These are phyloP conservation scores for Calocybe gambosa DNA, from an alignment of 1,284 basidiomycete genomes.

Conservation along the genomic window DNA sequence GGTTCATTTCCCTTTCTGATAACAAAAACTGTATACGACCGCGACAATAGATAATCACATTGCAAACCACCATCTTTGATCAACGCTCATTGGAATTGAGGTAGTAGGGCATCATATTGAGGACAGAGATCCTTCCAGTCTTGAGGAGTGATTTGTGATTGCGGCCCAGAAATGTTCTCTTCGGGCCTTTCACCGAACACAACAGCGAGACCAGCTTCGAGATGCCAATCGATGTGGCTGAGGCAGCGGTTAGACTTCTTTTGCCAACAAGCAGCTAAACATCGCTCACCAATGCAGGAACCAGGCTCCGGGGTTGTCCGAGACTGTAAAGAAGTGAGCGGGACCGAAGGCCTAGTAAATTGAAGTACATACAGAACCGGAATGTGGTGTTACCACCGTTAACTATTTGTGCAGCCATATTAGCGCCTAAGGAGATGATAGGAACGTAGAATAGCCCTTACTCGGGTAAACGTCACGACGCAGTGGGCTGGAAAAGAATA, in stretches of 20 bases:
- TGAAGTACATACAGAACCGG: constrained; percentile 22
- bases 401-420: constrained; percentile 15
- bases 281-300: constrained; percentile 30
- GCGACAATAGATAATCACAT: too few relatives aligned
- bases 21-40: too few relatives aligned
- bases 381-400: constrained; percentile 30
- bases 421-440: neutral
- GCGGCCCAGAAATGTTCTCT: constrained; percentile 23
- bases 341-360: neutral
- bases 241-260: neutral
- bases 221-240: constrained; percentile 33
- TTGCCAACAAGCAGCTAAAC: neutral
- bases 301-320: constrained; percentile 33
- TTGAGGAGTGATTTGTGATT: constrained; percentile 24
- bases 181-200: constrained; percentile 29
- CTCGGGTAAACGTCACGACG: constrained; percentile 31
- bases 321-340: constrained; percentile 10
- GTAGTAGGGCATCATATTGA: constrained; percentile 23
- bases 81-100: constrained; percentile 24
- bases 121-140: constrained; percentile 30
- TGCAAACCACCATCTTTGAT: too few relatives aligned
- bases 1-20: too few relatives aligned
- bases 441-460: constrained; percentile 9
- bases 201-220: constrained; percentile 32
- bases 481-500: constrained; percentile 18